phyloP scores from a whole-genome alignment of 2,329 filamentous ascomycete species.

The Xylariaceae sp. region DNA sequence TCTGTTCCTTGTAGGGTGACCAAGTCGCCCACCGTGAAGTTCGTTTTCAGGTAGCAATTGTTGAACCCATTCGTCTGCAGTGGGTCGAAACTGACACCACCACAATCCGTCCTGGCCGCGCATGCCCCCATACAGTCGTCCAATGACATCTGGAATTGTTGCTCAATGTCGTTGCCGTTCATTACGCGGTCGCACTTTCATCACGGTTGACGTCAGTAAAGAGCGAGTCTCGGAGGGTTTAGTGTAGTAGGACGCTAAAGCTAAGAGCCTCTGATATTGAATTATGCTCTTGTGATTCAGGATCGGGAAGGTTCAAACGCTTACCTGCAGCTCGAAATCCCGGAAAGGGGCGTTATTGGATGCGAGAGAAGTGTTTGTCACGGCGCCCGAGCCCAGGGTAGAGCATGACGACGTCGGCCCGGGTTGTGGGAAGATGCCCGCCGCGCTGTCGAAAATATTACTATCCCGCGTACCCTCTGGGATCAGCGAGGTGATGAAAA shows the following conservation, averaged over 20 bases:
- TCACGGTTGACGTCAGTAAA: no score
- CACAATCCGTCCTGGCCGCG: conserved; percentile 15
- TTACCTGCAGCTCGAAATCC: conserved; percentile 9
- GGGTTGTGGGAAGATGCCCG: conserved; percentile 7
- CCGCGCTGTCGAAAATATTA: conserved; percentile 10
- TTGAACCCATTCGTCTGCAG: conserved; percentile 11
- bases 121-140: conserved; percentile 9
- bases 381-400: conserved; percentile 8
- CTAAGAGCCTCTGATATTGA: no score
- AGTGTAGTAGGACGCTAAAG: no score
- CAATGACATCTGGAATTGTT: conserved; percentile 13
- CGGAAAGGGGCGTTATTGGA: background rate
- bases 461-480: conserved; percentile 6
- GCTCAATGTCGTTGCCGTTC: conserved; percentile 12
- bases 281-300: no score
- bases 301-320: no score
- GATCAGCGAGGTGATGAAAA: conserved; percentile 6
- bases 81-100: conserved; percentile 28
- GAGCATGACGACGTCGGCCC: conserved; percentile 11
- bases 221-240: no score
- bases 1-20: conserved; percentile 20
- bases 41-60: conserved; percentile 22
- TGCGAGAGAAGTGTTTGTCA: background rate
- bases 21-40: conserved; percentile 6
- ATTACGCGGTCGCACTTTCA: conserved; percentile 8